Evolutionary conservation across 139 green algal species (phyloP), one percentile per base, ranked within the genome.

Genomic region (Chlorella vulgaris): DNA sequence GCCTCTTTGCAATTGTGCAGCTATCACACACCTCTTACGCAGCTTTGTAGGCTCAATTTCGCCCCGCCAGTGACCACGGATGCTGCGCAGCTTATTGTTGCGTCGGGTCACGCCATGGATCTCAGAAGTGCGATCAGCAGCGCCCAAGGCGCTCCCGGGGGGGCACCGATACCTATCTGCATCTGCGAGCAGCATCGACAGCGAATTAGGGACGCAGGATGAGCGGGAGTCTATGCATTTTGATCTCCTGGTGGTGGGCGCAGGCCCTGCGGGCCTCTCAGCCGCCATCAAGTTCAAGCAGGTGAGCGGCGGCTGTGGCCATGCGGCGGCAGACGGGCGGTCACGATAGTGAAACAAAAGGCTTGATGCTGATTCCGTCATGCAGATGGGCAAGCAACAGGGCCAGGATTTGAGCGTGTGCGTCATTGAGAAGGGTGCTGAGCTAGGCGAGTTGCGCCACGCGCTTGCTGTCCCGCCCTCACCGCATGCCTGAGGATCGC

Each of bases 201-300:
- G 36, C 21, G 65, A 47, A 0, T 13, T 71, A 18, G 65, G 15
- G 2, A 71, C 26, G 2, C 15, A 7, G 58, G 40, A 69, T 38
- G 2, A 61, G 76, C 69, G 89, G 3, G 93, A 97, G 43, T 74
- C 81, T 3, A 90, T 98, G 88, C 62, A 93, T 3, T 99, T 93
- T 85, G 96, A 99, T 77, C 87, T 98, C 7, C 88, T 87, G 43
- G 91, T 99, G 19, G 94, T 98, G 6, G 96, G 96, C 2, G 95
- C 90, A 10, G 96, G 96, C 0, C 95, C 95, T 3, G 94, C 96
- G 19, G 96, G 96, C 7, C 81, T 99, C 2, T 88, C 91, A 4
- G 93, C 96, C 8, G 96, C 95, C 18, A 98, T 99, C 31, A 82
- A 89, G 0, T 83, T 97, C 13, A 97, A 96, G 77, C 94, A 98